These are phyloP conservation scores for Trifolium repens DNA, from an alignment of 306 rosid genomes.

Conservation along the genomic window DNA sequence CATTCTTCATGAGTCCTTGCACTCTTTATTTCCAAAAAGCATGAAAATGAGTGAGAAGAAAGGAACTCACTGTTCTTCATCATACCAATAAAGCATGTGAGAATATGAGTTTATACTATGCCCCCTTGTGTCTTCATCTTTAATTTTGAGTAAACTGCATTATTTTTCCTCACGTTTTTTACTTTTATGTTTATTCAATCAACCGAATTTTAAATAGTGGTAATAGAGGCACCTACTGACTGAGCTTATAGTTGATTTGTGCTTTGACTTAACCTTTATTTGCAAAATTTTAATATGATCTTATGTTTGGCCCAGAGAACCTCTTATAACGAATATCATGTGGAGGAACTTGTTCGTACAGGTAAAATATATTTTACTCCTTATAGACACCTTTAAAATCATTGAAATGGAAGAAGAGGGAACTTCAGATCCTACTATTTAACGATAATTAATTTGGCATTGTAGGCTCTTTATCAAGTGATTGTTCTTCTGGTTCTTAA, in stretches of 20 bases:
- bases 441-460: conserved; percentile 29
- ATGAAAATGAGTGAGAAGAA: conserved; percentile 21
- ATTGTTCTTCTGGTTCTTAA: conserved; percentile 76
- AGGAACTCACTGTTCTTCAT: background rate
- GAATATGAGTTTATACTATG: background rate
- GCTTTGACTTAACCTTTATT: conserved; percentile 21
- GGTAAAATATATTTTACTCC: conserved; percentile 53
- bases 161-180: background rate
- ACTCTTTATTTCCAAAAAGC: conserved; percentile 18
- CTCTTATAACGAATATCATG: conserved; percentile 96
- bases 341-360: conserved; percentile 93
- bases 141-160: conserved; percentile 8
- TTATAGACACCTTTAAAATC: conserved; percentile 22
- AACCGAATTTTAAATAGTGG: conserved; percentile 26
- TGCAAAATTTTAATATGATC: conserved; percentile 39
- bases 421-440: conserved; percentile 13
- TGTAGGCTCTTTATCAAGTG: conserved; percentile 86
- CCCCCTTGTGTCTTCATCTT: background rate
- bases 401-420: conserved; percentile 14
- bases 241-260: conserved; percentile 35
- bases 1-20: conserved; percentile 24
- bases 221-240: conserved; percentile 2
- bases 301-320: conserved; percentile 68
- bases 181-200: conserved; percentile 8
- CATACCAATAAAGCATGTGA: conserved; percentile 19